These are phyloP conservation scores for Pugionium cornutum DNA, from an alignment of 345 rosid species.

Conservation along the genomic window DNA sequence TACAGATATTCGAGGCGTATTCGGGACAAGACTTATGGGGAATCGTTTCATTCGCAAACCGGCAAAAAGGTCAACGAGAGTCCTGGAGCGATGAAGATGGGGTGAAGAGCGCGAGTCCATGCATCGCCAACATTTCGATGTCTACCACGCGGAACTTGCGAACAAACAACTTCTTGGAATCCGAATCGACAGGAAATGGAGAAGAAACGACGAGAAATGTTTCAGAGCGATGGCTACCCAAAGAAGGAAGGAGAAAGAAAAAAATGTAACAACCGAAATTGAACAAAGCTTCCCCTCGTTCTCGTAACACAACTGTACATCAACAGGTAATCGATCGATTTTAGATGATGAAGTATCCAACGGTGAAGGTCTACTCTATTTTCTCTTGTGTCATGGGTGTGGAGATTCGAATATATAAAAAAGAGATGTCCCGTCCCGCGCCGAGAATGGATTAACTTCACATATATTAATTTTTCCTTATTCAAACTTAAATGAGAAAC, in stretches of 20 bases:
- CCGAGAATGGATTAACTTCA: constrained; percentile 32
- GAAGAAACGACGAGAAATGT: constrained; percentile 35
- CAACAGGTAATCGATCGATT: constrained; percentile 17
- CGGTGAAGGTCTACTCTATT: constrained; percentile 5
- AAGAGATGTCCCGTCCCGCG: constrained; percentile 17
- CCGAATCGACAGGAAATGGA: constrained; percentile 17
- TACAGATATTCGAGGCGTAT: constrained; percentile 60
- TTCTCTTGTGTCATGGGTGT: constrained; percentile 4
- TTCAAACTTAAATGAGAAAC: not conserved
- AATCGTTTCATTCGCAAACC: constrained; percentile 54
- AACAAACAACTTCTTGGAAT: not conserved
- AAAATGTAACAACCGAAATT: constrained; percentile 29
- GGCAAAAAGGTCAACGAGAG: constrained; percentile 49
- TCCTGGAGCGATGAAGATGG: constrained; percentile 44
- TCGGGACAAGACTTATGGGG: constrained; percentile 45
- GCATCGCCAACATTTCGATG: constrained; percentile 63
- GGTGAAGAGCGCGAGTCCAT: constrained; percentile 44
- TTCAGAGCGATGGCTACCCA: constrained; percentile 16
- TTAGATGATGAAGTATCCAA: not conserved
- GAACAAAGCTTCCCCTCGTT: constrained; percentile 3
- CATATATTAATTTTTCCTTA: not conserved
- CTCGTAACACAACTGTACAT: constrained; percentile 11
- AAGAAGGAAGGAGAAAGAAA: not conserved
- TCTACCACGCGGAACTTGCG: constrained; percentile 27
- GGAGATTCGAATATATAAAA: constrained; percentile 30